These are phyloP conservation scores for Antrodiella citrinella DNA, from an alignment of 768 basidiomycete species.

Conservation along the genomic window DNA sequence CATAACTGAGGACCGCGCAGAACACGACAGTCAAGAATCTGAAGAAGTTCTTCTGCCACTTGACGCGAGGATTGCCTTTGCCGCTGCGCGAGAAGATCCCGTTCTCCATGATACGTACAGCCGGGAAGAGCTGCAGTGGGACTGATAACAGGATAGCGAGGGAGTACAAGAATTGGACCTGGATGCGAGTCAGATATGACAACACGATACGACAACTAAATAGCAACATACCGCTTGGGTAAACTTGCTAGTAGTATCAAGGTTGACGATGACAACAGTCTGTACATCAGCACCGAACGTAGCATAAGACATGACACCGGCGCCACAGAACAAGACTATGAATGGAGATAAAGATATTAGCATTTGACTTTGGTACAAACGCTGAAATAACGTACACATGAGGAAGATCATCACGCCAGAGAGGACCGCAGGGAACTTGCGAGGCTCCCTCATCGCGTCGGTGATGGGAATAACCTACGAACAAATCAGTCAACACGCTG, in stretches of 20 bases:
- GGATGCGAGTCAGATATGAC: too few species aligned
- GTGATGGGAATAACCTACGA: conserved; percentile 93
- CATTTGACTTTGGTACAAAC: background rate
- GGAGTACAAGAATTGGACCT: conserved; percentile 86
- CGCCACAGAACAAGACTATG: conserved; percentile 77
- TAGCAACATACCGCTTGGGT: conserved; percentile 69
- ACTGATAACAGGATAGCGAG: conserved; percentile 87
- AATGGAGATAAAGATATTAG: background rate
- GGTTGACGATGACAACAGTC: conserved; percentile 92
- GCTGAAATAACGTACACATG: conserved; percentile 36
- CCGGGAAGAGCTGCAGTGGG: conserved; percentile 96
- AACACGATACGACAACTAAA: conserved; percentile 15
- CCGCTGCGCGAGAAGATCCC: conserved; percentile 86
- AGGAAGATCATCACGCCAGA: conserved; percentile 90
- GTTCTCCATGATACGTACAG: conserved; percentile 94
- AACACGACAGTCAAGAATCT: conserved; percentile 66
- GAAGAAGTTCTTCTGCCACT: conserved; percentile 96
- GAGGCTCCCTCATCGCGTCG: conserved; percentile 93
- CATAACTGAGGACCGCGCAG: conserved; percentile 77
- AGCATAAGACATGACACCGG: conserved; percentile 78
- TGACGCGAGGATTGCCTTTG: conserved; percentile 71
- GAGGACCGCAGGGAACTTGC: conserved; percentile 82
- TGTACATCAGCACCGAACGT: conserved; percentile 84
- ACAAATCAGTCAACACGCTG: conserved; percentile 1
- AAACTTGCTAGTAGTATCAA: conserved; percentile 74